A percentile compares a stretch with the other conserved stretches of the same genome.
phyloP scores from a whole-genome alignment of 108 stramenopile species.

The Skeletonema costatum region DNA sequence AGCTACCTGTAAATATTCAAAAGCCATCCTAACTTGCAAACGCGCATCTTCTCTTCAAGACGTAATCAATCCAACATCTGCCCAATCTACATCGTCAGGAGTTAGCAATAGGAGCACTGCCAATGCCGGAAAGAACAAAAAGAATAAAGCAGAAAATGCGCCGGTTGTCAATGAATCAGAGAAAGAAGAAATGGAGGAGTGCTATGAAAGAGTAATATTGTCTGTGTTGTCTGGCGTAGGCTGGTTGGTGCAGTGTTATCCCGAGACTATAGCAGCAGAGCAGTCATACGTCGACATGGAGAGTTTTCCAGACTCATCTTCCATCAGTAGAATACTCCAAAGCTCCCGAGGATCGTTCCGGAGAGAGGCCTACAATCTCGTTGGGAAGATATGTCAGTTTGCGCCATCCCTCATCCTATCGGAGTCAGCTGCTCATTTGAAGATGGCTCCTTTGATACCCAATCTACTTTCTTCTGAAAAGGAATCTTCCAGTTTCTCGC shows the following conservation, averaged over 20 bases:
- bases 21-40: conserved; percentile 23
- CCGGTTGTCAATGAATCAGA: conserved; percentile 43
- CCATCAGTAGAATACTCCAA: conserved; percentile 50
- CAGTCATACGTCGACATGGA: conserved; percentile 3
- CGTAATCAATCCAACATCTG: conserved; percentile 21
- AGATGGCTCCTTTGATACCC: conserved; percentile 49
- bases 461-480: conserved; percentile 67
- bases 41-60: conserved; percentile 33
- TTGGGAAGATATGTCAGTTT: conserved; percentile 58
- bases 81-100: conserved; percentile 1
- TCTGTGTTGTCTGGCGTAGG: conserved; percentile 30
- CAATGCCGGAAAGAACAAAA: conserved; percentile 1
- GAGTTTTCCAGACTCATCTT: conserved; percentile 8
- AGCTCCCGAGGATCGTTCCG: conserved; percentile 60
- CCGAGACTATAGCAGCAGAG: neutral
- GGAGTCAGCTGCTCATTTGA: conserved; percentile 6
- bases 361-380: conserved; percentile 54
- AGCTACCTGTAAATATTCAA: conserved; percentile 27
- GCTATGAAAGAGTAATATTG: conserved; percentile 71
- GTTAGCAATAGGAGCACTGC: conserved; percentile 2
- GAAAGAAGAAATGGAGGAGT: conserved; percentile 72
- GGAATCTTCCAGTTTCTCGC: conserved; percentile 62
- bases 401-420: conserved; percentile 24
- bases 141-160: conserved; percentile 6
- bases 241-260: conserved; percentile 19